phyloP scores from a whole-genome alignment of 306 rosid species.

The Ammopiptanthus mongolicus region DNA sequence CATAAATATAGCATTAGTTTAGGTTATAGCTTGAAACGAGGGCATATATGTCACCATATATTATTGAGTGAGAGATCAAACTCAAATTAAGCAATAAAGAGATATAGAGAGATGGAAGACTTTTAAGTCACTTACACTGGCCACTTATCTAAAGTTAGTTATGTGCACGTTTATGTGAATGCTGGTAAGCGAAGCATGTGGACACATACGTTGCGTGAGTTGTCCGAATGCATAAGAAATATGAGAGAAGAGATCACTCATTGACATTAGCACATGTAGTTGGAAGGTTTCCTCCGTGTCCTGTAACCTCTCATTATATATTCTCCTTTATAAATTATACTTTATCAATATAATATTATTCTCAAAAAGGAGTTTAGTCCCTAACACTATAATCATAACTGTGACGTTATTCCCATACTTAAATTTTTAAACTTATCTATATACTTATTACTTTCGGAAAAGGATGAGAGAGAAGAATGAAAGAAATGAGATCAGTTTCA shows the following conservation, averaged over 20 bases:
- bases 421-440: too few species aligned
- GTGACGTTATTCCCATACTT: background rate
- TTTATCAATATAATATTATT: background rate
- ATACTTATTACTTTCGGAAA: too few species aligned
- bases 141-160: slow-evolving; percentile 44
- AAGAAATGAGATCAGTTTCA: too few species aligned
- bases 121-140: slow-evolving; percentile 32
- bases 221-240: slow-evolving; percentile 38
- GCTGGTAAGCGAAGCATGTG: slow-evolving; percentile 47
- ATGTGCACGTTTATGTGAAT: slow-evolving; percentile 66
- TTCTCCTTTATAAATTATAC: background rate
- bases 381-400: background rate
- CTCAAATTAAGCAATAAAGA: background rate
- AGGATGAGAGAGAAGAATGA: too few species aligned
- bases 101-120: slow-evolving; percentile 14
- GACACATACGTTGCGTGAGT: slow-evolving; percentile 58
- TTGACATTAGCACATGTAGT: slow-evolving; percentile 48
- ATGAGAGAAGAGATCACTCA: slow-evolving; percentile 19
- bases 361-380: background rate
- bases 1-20: background rate
- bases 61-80: background rate
- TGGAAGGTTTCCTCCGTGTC: slow-evolving; percentile 33
- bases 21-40: background rate
- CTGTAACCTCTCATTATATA: slow-evolving; percentile 12
- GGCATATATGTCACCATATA: slow-evolving; percentile 7